A percentile compares a stretch with the other conserved stretches of the same genome.
phyloP scores from a whole-genome alignment of 169 alveolate genomes.

The Perkinsus marinus region DNA sequence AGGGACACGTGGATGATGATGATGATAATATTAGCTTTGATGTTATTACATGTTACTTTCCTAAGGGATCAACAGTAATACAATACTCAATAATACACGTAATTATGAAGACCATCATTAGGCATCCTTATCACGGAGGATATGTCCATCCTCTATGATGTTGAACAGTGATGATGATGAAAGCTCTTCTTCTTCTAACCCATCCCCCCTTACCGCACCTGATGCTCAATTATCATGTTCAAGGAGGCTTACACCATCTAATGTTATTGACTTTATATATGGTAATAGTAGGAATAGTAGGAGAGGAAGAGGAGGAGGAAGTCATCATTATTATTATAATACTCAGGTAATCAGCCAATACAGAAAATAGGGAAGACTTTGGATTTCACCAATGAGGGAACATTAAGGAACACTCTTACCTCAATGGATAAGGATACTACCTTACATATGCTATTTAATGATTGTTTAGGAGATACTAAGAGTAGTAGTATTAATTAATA shows the following conservation, averaged over 20 bases:
- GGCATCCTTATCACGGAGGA: not conserved
- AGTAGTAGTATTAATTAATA: not conserved
- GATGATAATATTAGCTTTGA: not conserved
- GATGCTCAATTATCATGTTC: not conserved
- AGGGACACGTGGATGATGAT: not conserved
- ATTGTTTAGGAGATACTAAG: not conserved
- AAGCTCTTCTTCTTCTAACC: too few relatives aligned
- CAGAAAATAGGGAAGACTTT: not conserved
- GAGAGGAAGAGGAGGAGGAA: too few relatives aligned
- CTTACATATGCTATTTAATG: not conserved
- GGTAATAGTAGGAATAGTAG: not conserved
- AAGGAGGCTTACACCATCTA: not conserved
- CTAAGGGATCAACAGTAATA: not conserved
- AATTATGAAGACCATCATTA: not conserved
- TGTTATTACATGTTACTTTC: not conserved
- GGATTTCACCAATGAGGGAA: not conserved
- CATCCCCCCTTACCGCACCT: not conserved
- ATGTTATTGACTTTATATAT: not conserved
- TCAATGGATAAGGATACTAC: not conserved
- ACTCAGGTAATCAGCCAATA: not conserved
- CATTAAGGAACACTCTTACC: not conserved
- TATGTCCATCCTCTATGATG: not conserved
- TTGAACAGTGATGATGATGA: not conserved
- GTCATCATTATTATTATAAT: not conserved
- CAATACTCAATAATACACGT: not conserved